Percentiles rank a stretch among this genome's conserved stretches.
These are phyloP conservation scores for Globisporangium paroecandrum DNA, from an alignment of 352 stramenopile genomes.

Conservation along the genomic window DNA sequence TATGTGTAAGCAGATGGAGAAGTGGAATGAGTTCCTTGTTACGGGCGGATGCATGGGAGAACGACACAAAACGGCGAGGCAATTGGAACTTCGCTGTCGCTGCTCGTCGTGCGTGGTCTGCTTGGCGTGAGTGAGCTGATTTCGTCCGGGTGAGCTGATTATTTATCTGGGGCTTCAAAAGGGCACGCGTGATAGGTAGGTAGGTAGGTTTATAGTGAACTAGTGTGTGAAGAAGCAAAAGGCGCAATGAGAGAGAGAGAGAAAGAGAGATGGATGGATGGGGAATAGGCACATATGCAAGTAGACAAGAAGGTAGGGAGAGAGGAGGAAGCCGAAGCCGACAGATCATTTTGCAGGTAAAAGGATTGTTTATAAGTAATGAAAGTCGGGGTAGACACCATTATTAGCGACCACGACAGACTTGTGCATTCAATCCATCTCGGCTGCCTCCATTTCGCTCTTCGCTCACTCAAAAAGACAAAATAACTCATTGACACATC, in stretches of 20 bases:
- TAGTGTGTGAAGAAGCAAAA: background rate
- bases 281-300: background rate
- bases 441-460: background rate
- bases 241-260: background rate
- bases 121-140: background rate
- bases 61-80: background rate
- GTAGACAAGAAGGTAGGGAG: background rate
- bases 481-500: background rate
- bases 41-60: background rate
- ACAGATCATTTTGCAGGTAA: background rate
- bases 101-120: background rate
- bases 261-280: too few relatives aligned
- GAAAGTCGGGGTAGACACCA: background rate
- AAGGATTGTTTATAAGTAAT: background rate
- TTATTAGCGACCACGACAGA: background rate
- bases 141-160: background rate
- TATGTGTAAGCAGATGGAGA: slow-evolving; percentile 21
- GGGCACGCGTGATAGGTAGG: background rate
- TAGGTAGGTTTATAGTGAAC: background rate
- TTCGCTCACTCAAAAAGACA: background rate
- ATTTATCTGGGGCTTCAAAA: background rate
- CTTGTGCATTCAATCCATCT: background rate
- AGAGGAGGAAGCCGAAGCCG: background rate
- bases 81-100: background rate
- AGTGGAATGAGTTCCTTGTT: background rate